Evolutionary conservation across 805 yeast species (phyloP).

Genomic region (Candida koratica): DNA sequence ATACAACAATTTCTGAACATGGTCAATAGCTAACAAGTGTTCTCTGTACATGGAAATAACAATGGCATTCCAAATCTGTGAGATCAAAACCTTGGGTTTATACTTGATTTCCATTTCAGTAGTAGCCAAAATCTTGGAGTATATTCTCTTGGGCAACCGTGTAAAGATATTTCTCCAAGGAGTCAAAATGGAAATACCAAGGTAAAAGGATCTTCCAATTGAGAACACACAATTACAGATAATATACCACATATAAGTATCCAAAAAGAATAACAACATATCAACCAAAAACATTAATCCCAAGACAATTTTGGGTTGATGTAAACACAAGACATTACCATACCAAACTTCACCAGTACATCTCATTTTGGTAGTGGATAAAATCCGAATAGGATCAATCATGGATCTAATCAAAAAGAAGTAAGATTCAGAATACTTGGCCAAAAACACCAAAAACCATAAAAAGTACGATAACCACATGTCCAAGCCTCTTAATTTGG

Average conservation of each 20-base stretch:
- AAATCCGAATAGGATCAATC: slow-evolving; percentile 90
- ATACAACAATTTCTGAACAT: slow-evolving; percentile 93
- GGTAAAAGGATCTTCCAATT: slow-evolving; percentile 94
- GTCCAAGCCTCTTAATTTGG: slow-evolving; percentile 77
- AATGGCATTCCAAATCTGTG: slow-evolving; percentile 99
- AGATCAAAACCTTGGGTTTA: slow-evolving; percentile 95
- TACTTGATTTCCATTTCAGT: slow-evolving; percentile 99
- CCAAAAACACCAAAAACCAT: slow-evolving; percentile 86
- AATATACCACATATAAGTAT: slow-evolving; percentile 99
- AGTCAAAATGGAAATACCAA: slow-evolving; percentile 97
- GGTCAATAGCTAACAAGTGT: slow-evolving; percentile 95
- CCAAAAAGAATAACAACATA: slow-evolving; percentile 92
- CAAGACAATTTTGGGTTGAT: slow-evolving; percentile 83
- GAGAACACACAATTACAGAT: slow-evolving; percentile 92
- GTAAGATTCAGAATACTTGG: slow-evolving; percentile 88
- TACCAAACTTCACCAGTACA: slow-evolving; percentile 96
- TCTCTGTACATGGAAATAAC: slow-evolving; percentile 99
- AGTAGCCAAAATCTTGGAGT: slow-evolving; percentile 95
- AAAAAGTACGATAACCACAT: slow-evolving; percentile 94
- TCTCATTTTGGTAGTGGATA: slow-evolving; percentile 83
- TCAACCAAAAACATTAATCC: slow-evolving; percentile 94
- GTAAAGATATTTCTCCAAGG: slow-evolving; percentile 99
- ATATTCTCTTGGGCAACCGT: slow-evolving; percentile 97
- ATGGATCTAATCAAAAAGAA: slow-evolving; percentile 83
- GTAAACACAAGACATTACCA: slow-evolving; percentile 67